These are phyloP conservation scores for Xenoacremonium recifei DNA, from an alignment of 2,329 filamentous ascomycete genomes.

Conservation along the genomic window DNA sequence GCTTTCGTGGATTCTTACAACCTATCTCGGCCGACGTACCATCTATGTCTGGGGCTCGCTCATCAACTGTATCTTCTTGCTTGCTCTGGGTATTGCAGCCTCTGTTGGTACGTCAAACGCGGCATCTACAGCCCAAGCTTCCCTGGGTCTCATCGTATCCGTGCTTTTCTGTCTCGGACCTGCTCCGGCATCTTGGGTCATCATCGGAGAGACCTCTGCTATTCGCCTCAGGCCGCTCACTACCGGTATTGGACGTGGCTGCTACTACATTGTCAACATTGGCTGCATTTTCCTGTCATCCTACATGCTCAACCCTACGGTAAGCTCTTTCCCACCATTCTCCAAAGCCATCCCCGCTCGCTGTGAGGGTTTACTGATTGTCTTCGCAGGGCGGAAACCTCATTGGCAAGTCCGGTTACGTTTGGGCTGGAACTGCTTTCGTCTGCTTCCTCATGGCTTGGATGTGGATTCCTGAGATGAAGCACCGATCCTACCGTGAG, in stretches of 20 bases:
- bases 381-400: conserved; percentile 41
- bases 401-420: conserved; percentile 56
- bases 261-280: conserved; percentile 64
- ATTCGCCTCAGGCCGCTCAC: conserved; percentile 64
- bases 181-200: conserved; percentile 64
- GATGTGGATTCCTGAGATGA: conserved; percentile 55
- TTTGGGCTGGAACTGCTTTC: conserved; percentile 58
- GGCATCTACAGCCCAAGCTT: conserved; percentile 55
- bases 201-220: conserved; percentile 65
- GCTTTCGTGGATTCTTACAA: conserved; percentile 65
- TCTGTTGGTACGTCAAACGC: conserved; percentile 43
- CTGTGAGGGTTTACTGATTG: no score
- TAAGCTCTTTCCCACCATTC: no score
- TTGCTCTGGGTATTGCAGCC: conserved; percentile 59
- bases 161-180: conserved; percentile 62
- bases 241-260: conserved; percentile 61
- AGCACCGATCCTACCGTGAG: conserved; percentile 57
- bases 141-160: conserved; percentile 63
- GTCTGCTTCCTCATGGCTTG: conserved; percentile 51
- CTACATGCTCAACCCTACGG: conserved; percentile 59
- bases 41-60: conserved; percentile 62
- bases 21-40: conserved; percentile 60
- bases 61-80: conserved; percentile 52
- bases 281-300: conserved; percentile 63
- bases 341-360: no score